Conservation (phyloP, 2,329 filamentous ascomycete species). For the Pseudocercospora ulei region DNA sequence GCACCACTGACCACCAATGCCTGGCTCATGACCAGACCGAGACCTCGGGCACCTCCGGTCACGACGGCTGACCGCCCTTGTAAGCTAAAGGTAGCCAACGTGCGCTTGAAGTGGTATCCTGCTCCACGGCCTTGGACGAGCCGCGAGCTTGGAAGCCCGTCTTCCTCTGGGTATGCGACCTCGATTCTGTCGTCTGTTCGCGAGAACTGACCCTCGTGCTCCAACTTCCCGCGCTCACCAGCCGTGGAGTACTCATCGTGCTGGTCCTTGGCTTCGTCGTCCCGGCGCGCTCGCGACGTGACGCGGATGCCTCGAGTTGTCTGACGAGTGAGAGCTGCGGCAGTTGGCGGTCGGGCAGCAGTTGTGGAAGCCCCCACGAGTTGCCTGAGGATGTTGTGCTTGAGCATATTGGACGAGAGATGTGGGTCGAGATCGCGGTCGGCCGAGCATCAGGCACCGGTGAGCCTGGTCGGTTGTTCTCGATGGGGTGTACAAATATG, state of each 20-base stretch:
- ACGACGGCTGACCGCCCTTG: slow-evolving; percentile 75
- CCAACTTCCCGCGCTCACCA: slow-evolving; percentile 32
- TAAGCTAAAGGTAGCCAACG: slow-evolving; percentile 74
- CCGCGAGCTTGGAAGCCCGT: slow-evolving; percentile 61
- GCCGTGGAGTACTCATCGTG: slow-evolving; percentile 30
- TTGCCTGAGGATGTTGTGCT: slow-evolving; percentile 30
- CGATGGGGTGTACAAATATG: too few relatives aligned
- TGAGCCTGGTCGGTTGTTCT: too few relatives aligned
- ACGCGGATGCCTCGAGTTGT: slow-evolving; percentile 21
- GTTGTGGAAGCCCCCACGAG: slow-evolving; percentile 30
- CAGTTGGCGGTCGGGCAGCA: slow-evolving; percentile 23
- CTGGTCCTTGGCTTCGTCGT: slow-evolving; percentile 27
- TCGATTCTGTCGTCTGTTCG: slow-evolving; percentile 70
- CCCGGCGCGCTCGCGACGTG: slow-evolving; percentile 18
- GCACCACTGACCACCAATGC: slow-evolving; percentile 80
- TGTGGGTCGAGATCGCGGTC: slow-evolving; percentile 1
- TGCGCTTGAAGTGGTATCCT: slow-evolving; percentile 76
- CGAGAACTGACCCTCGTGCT: slow-evolving; percentile 59
- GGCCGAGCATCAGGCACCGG: background rate
- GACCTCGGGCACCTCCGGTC: slow-evolving; percentile 78
- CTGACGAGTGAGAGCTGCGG: slow-evolving; percentile 23
- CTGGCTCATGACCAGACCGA: slow-evolving; percentile 88
- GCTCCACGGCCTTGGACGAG: slow-evolving; percentile 66
- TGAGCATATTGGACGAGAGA: slow-evolving; percentile 28
- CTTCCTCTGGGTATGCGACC: slow-evolving; percentile 70